A percentile compares a stretch with the other conserved stretches of the same genome.
Evolutionary conservation across 495 filamentous ascomycete species (phyloP).

Genomic region (Talaromyces wortmannii): DNA sequence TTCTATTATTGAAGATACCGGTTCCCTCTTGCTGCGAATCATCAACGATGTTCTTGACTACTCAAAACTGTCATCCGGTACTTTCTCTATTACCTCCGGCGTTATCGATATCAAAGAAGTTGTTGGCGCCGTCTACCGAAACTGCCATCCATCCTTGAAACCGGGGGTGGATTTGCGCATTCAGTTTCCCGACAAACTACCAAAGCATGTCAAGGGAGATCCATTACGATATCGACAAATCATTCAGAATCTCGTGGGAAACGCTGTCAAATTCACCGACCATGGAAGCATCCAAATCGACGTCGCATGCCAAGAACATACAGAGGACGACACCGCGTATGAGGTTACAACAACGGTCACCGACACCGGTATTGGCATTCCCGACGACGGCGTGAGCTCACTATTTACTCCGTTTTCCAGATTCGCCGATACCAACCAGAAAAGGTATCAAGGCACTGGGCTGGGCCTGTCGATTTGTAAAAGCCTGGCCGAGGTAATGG

Average conservation of each 20-base stretch:
- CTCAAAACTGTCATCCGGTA: constrained; percentile 80
- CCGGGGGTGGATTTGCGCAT: constrained; percentile 51
- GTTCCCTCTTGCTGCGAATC: constrained; percentile 73
- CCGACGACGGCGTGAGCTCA: constrained; percentile 61
- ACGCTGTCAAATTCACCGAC: constrained; percentile 84
- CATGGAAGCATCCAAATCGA: constrained; percentile 56
- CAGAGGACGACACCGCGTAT: constrained; percentile 31
- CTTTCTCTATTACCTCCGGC: constrained; percentile 70
- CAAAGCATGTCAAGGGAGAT: constrained; percentile 50
- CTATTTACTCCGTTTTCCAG: constrained; percentile 85
- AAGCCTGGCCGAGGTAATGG: constrained; percentile 75
- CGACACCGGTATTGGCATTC: constrained; percentile 82
- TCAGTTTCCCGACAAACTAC: constrained; percentile 40
- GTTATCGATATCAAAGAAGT: constrained; percentile 58
- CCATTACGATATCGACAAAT: constrained; percentile 75
- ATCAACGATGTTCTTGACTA: constrained; percentile 90
- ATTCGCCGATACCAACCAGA: constrained; percentile 70
- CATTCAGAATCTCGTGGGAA: constrained; percentile 78
- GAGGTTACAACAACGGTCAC: constrained; percentile 50
- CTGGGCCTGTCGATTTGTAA: constrained; percentile 79
- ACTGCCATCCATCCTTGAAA: constrained; percentile 45
- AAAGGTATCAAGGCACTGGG: constrained; percentile 75
- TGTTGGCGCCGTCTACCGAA: constrained; percentile 45
- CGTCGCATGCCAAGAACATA: constrained; percentile 42
- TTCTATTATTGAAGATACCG: constrained; percentile 74